Base-by-base conservation (phyloP, 208 protist species). In the Leptomonas seymouri region DNA sequence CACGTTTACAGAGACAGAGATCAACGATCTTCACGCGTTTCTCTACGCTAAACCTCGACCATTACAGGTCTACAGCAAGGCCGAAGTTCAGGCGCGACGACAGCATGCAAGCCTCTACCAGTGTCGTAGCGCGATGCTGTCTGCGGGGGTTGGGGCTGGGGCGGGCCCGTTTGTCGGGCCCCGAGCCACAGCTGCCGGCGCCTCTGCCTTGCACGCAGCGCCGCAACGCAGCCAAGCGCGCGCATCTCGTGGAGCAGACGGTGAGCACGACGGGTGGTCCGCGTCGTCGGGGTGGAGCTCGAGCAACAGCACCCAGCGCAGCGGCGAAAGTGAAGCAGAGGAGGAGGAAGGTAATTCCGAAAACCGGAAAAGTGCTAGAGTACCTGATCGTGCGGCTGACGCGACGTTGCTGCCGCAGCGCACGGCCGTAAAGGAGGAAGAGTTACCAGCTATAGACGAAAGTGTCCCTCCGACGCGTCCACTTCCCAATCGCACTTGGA, bases 251-350 rank as follows among this genome's bases (percentile, higher is more conserved):
- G 31, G 25, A 25, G 21, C 27, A n/a, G 46, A 68, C 36, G 56
- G 48, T 27, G 56, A 64, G 27, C 67, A 65, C 5, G 71, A 77
- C 41, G 71, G 64, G 48, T 77, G 71, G 71, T 67, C 58, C 5
- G 31, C 58, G 30, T 77, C 71, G 46, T 71, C 71, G 20, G 63
- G 64, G 25, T 71, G 71, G 71, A 77, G 71, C 61, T 41, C 36
- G 16, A 41, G 48, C 56, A 71, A 49, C 39, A 34, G 36, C 14
- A n/a, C n/a, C 1, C 14, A 21, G 23, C 23, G 39, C 41, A 18
- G 25, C 42, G 50, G 34, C 8, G 49, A 63, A 34, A 44, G 48
- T 36, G 56, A 65, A 20, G 57, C 27, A 8, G 25, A 41, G 28
- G 25, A 66, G 31, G 20, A 57, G 0, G 39, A 9, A 3, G 34